Evolutionary conservation across 2,329 filamentous ascomycete species (phyloP), one percentile per base, ranked within the genome.

Genomic region (Ophiostoma quercus): DNA sequence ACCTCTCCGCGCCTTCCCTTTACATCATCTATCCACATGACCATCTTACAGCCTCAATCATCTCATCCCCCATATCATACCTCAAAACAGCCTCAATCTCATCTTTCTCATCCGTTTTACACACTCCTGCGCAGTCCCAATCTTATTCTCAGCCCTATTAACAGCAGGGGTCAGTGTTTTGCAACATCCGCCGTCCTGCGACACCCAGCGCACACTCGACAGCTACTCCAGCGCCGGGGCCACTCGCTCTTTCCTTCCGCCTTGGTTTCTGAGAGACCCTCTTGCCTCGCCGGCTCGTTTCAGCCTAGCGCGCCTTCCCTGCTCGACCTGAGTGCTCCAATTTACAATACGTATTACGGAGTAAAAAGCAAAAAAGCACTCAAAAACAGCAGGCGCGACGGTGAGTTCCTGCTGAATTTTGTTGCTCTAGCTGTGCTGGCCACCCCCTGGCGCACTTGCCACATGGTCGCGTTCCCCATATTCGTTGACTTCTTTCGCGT

Each of bases 341-440:
- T 47, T 47, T 47, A 47, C 19, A 6, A 47, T 47, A 47, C 19
- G n/a, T n/a, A 69, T 29, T 16, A 19, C 34, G 19, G 43, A 43
- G 43, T 25, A 47, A 29, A 68, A 66, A 68, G 47, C 12, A 41
- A 47, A 47, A 47, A 66, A 43, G 67, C 37, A 60, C 32, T 60
- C 32, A 57, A 69, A 57, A 22, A 66, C 39, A 67, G 63, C 62
- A 69, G 34, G 63, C 68, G 63, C 68, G 69, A 74, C 62, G 71
- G 73, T 74, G 71, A 74, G 73, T 65, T 70, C 68, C 71, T 66
- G 47, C 67, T 47, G 41, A 57, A 29, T 34, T 47, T 63, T 63
- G 47, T 39, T 66, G 41, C 54, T 47, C 51, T 57, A 57, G 37
- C 25, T 25, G 67, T 7, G 37, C 25, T 25, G 67, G 32, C 47